Conservation (phyloP, 768 basidiomycete species). For the Erythrobasidium yunnanense region DNA sequence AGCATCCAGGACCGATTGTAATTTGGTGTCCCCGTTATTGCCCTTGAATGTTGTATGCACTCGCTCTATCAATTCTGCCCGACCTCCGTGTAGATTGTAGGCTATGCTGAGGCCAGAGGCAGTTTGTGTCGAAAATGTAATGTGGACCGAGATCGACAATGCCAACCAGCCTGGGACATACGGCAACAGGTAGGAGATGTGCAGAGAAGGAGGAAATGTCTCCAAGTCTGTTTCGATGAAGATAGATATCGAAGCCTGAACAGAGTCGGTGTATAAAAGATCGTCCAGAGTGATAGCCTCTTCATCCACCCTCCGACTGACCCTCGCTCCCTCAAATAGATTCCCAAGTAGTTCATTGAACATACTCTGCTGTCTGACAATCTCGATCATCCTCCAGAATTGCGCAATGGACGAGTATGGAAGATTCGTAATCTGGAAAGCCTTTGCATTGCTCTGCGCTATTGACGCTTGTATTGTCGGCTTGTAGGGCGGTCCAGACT, state of each 20-base stretch:
- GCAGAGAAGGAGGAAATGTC: not conserved
- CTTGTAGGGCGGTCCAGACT: too few species aligned
- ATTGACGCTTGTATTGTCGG: too few species aligned
- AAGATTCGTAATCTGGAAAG: slow-evolving; percentile 4
- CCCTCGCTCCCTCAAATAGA: not conserved
- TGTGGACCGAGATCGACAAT: not conserved
- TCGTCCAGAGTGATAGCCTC: slow-evolving; percentile 1
- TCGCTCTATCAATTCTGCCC: not conserved
- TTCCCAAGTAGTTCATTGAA: not conserved
- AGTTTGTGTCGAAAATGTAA: not conserved
- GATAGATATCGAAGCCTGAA: not conserved
- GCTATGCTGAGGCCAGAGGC: not conserved
- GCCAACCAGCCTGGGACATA: slow-evolving; percentile 14
- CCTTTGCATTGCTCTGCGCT: too few species aligned
- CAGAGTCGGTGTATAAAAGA: not conserved
- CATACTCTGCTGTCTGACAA: not conserved
- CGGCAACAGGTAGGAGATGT: not conserved
- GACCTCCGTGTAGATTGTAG: not conserved
- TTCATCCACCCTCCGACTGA: not conserved
- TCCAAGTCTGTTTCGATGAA: not conserved
- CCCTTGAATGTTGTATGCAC: too few species aligned
- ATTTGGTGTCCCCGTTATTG: too few species aligned
- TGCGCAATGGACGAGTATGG: not conserved
- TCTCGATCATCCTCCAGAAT: not conserved
- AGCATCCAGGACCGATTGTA: too few species aligned